Evolutionary conservation across 495 filamentous ascomycete species (phyloP).

Genomic region (Tirmania nivea): DNA sequence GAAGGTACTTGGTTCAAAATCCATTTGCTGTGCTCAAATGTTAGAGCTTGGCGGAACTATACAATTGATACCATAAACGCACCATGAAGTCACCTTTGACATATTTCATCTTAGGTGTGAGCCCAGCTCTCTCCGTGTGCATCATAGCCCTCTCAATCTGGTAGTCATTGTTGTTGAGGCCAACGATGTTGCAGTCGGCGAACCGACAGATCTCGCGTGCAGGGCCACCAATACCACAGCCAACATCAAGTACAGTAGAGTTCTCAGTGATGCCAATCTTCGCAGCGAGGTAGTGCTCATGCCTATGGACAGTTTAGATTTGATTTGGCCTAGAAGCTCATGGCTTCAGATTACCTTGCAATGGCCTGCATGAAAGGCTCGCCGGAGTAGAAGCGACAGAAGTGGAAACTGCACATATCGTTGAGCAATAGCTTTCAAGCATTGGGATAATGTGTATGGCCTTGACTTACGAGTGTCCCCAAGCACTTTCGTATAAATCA

Average conservation of each 20-base stretch:
- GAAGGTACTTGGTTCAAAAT: conserved; percentile 74
- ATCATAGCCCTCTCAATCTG: conserved; percentile 85
- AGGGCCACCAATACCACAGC: conserved; percentile 94
- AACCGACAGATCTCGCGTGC: conserved; percentile 94
- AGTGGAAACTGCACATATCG: conserved; percentile 43
- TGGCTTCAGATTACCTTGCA: conserved; percentile 23
- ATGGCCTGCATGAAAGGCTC: conserved; percentile 86
- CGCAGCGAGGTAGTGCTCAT: conserved; percentile 94
- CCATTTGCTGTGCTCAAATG: conserved; percentile 57
- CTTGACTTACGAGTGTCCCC: conserved; percentile 42
- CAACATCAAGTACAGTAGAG: conserved; percentile 88
- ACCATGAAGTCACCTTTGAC: conserved; percentile 98
- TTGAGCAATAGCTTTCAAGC: too few species aligned
- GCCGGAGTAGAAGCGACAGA: conserved; percentile 81
- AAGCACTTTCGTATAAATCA: conserved; percentile 93
- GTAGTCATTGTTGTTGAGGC: conserved; percentile 99
- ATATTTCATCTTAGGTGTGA: conserved; percentile 63
- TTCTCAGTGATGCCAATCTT: conserved; percentile 64
- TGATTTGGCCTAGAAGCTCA: background rate
- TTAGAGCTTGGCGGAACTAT: too few species aligned
- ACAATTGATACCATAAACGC: conserved; percentile 8
- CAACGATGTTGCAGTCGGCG: conserved; percentile 68
- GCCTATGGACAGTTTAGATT: conserved; percentile 26
- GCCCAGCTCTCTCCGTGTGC: conserved; percentile 62
- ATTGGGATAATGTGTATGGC: background rate